Evolutionary conservation across 768 basidiomycete species (phyloP).

Genomic region (Mycena maculata): DNA sequence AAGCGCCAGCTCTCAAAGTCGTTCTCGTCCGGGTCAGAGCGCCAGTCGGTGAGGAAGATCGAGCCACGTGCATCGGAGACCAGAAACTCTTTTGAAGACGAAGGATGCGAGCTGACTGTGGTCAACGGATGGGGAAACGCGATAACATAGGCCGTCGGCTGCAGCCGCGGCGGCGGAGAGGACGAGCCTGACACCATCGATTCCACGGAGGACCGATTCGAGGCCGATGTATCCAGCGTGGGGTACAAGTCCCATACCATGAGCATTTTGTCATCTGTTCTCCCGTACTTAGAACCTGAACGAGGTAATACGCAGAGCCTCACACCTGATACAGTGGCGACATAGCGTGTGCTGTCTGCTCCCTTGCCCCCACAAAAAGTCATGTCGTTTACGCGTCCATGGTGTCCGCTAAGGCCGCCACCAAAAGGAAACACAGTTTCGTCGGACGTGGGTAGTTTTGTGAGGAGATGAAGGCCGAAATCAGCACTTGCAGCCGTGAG

Average conservation of each 20-base stretch:
- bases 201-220: constrained; percentile 48
- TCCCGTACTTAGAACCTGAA: constrained; percentile 16
- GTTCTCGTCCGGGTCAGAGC: constrained; percentile 70
- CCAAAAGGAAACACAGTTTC: constrained; percentile 79
- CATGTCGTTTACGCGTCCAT: constrained; percentile 82
- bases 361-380: constrained; percentile 82
- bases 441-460: constrained; percentile 58
- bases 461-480: constrained; percentile 77
- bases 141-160: constrained; percentile 84
- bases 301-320: constrained; percentile 14
- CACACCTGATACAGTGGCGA: constrained; percentile 84
- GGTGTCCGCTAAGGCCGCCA: constrained; percentile 84
- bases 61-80: constrained; percentile 81
- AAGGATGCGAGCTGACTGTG: constrained; percentile 76
- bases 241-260: constrained; percentile 91
- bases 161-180: constrained; percentile 56
- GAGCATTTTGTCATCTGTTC: constrained; percentile 83
- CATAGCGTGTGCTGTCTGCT: constrained; percentile 75
- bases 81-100: constrained; percentile 81
- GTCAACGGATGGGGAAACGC: constrained; percentile 78
- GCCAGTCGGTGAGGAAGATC: constrained; percentile 86
- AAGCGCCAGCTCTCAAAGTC: constrained; percentile 69
- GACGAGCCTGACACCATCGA: constrained; percentile 46
- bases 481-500: constrained; percentile 75
- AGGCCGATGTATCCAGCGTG: constrained; percentile 55